Evolutionary conservation across 116 monocot genomes (phyloP).

Genomic region (Thalassia testudinum): DNA sequence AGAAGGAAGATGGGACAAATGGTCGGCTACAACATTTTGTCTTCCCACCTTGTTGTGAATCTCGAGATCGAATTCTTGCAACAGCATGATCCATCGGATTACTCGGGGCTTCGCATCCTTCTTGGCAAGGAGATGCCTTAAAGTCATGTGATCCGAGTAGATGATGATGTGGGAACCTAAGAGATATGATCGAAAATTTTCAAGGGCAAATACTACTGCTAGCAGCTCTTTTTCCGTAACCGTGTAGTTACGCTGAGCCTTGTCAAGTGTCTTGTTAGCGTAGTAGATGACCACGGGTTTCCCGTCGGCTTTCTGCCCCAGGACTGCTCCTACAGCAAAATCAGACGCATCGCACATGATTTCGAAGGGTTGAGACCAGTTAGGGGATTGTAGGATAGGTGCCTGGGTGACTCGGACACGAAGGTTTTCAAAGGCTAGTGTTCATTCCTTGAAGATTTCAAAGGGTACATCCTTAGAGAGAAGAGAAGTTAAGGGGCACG

Average conservation of each 20-base stretch:
- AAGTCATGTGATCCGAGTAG: slow-evolving; percentile 3
- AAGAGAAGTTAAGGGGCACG: neutral
- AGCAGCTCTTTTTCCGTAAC: slow-evolving; percentile 4
- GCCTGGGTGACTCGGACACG: no score
- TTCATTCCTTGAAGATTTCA: no score
- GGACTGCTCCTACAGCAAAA: neutral
- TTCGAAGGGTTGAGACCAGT: neutral
- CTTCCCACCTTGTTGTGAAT: slow-evolving; percentile 5
- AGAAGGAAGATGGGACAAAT: no score
- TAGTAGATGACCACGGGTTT: neutral
- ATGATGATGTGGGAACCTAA: neutral
- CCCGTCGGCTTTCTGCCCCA: slow-evolving; percentile 5
- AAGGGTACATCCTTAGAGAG: no score
- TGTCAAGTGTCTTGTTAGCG: neutral
- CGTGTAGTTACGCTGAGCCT: neutral
- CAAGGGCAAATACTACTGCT: slow-evolving; percentile 2
- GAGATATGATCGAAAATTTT: neutral
- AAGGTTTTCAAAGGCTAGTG: no score
- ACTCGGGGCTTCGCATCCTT: slow-evolving; percentile 19
- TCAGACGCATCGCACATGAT: no score
- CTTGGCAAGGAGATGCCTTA: slow-evolving; percentile 9
- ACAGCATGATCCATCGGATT: slow-evolving; percentile 11
- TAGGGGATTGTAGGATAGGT: no score
- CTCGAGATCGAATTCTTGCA: slow-evolving; percentile 21
- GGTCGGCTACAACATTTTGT: no score